Percentiles rank a stretch among this genome's conserved stretches.
phyloP scores from a whole-genome alignment of 2,329 filamentous ascomycete genomes.

The Plectosphaerella plurivora region DNA sequence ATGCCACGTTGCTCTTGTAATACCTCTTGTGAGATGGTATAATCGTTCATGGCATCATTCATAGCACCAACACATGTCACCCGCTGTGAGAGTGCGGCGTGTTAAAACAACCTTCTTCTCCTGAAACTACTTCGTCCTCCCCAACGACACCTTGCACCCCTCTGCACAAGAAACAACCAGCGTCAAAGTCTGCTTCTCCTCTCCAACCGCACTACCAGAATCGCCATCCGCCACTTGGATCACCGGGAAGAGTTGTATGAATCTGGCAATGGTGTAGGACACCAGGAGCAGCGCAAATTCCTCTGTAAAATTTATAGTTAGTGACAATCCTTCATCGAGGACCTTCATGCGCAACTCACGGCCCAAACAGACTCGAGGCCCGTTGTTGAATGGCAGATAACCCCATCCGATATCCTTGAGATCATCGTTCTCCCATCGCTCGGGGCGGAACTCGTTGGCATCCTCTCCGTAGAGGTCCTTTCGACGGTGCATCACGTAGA shows the following conservation, averaged over 20 bases:
- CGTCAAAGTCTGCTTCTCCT: background rate
- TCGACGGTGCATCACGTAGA: slow-evolving; percentile 24
- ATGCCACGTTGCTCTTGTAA: too few species aligned
- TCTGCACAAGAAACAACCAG: background rate
- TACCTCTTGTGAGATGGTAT: too few species aligned
- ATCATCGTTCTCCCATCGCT: slow-evolving; percentile 28
- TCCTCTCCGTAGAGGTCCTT: slow-evolving; percentile 30
- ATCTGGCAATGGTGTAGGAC: background rate
- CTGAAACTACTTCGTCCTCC: too few species aligned
- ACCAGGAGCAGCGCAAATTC: background rate
- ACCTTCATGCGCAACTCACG: slow-evolving; percentile 19
- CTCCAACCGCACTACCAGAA: background rate
- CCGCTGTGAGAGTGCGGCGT: too few species aligned
- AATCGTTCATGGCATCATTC: too few species aligned
- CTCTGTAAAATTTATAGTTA: background rate
- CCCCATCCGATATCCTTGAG: slow-evolving; percentile 23
- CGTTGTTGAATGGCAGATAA: slow-evolving; percentile 30
- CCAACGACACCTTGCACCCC: background rate
- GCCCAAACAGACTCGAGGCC: slow-evolving; percentile 28
- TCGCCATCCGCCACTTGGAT: background rate
- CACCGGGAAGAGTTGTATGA: background rate
- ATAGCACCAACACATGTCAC: too few species aligned
- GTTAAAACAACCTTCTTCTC: too few species aligned
- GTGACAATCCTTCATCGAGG: background rate
- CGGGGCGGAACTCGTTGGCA: slow-evolving; percentile 28